Conservation (phyloP, 805 yeast genomes). For the Dipodascus albidus region DNA sequence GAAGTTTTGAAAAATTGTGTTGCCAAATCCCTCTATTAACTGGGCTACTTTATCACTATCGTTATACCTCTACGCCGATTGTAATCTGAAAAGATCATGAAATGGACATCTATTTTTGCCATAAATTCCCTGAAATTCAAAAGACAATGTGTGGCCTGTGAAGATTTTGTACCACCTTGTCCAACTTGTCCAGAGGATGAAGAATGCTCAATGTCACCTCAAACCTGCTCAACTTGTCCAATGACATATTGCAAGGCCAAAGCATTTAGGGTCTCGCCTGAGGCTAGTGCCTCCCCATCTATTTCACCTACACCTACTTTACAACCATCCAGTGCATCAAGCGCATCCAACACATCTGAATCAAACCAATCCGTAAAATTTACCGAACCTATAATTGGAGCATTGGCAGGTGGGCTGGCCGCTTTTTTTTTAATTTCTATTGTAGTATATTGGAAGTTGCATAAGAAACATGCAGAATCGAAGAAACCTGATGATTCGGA, state of each 20-base stretch:
- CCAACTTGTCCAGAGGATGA: constrained; percentile 44
- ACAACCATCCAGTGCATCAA: background rate
- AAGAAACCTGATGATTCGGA: background rate
- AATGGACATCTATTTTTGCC: background rate
- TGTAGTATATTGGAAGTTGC: constrained; percentile 13
- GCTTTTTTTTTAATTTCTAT: constrained; percentile 31
- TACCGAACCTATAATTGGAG: constrained; percentile 57
- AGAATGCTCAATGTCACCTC: constrained; percentile 43
- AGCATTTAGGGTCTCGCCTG: constrained; percentile 7
- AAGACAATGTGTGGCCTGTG: background rate
- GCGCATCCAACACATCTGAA: background rate
- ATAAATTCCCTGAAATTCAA: background rate
- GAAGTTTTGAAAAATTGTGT: background rate
- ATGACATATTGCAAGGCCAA: constrained; percentile 33
- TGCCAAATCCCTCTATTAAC: no score
- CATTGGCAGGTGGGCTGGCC: constrained; percentile 52
- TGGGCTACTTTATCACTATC: background rate
- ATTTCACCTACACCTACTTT: background rate
- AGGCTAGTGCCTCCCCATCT: constrained; percentile 5
- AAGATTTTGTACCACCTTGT: constrained; percentile 30
- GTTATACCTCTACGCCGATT: no score
- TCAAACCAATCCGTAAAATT: background rate
- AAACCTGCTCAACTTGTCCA: constrained; percentile 50
- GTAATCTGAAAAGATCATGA: background rate
- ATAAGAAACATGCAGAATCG: background rate